These are phyloP conservation scores for Leucocoprinus leucothites DNA, from an alignment of 768 basidiomycete species.

Conservation along the genomic window DNA sequence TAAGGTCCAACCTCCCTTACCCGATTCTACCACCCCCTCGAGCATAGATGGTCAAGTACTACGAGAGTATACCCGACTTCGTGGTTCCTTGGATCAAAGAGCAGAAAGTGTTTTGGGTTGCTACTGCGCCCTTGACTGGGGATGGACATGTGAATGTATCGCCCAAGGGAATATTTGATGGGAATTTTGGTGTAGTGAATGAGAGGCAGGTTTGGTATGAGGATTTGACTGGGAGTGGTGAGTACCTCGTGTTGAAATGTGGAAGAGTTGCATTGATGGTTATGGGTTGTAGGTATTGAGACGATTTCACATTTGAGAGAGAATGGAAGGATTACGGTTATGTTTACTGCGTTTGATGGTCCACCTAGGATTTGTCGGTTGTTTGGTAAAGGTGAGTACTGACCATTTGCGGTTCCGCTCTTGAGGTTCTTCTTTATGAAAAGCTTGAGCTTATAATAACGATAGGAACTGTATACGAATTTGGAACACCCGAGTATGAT, in stretches of 20 bases:
- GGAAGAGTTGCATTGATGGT: not conserved
- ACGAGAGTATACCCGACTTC: constrained; percentile 47
- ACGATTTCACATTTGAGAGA: constrained; percentile 62
- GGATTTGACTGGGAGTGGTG: constrained; percentile 63
- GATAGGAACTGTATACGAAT: constrained; percentile 53
- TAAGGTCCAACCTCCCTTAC: too few species aligned
- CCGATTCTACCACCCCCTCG: not conserved
- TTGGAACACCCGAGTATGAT: constrained; percentile 54
- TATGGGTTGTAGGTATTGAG: constrained; percentile 40
- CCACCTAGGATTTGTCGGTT: constrained; percentile 56
- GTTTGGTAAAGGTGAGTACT: constrained; percentile 48
- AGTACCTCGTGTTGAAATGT: constrained; percentile 17
- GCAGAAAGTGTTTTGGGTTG: constrained; percentile 65
- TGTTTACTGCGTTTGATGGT: constrained; percentile 62
- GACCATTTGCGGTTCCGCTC: not conserved
- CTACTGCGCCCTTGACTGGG: constrained; percentile 51
- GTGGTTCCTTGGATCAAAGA: constrained; percentile 48
- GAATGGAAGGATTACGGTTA: constrained; percentile 57
- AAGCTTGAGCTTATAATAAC: not conserved
- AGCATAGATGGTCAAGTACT: constrained; percentile 38
- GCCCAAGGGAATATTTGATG: constrained; percentile 48
- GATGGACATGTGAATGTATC: constrained; percentile 65
- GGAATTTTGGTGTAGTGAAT: constrained; percentile 49
- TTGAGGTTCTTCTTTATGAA: not conserved
- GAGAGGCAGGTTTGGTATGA: constrained; percentile 61